Percentiles rank a stretch among this genome's conserved stretches.
These are phyloP conservation scores for Hysterium pulicare DNA, from an alignment of 2,329 filamentous ascomycete species.

Conservation along the genomic window DNA sequence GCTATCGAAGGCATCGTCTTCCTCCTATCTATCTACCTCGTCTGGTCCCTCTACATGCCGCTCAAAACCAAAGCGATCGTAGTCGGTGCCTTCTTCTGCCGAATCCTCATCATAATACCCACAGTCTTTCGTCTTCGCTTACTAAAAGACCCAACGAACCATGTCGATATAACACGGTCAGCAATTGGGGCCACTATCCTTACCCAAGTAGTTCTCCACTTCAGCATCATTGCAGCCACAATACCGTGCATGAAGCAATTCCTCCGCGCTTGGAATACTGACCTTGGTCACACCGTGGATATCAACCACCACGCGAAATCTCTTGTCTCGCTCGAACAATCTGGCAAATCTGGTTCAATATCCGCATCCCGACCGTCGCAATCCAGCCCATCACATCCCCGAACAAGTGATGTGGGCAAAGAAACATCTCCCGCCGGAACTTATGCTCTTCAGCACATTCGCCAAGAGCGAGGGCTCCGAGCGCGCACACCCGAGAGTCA, in stretches of 20 bases:
- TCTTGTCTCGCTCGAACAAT: background rate
- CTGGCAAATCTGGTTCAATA: background rate
- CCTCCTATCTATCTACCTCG: constrained; percentile 1
- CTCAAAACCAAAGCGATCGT: background rate
- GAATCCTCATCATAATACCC: background rate
- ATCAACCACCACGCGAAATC: constrained; percentile 1
- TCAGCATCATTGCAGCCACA: background rate
- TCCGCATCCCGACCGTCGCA: background rate
- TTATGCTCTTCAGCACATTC: background rate
- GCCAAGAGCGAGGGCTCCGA: background rate
- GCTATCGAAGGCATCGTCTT: constrained; percentile 1
- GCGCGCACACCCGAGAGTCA: background rate
- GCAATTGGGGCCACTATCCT: background rate
- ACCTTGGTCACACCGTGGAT: constrained; percentile 1
- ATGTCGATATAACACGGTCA: background rate
- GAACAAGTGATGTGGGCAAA: background rate
- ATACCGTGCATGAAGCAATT: constrained; percentile 3
- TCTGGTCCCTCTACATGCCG: constrained; percentile 2
- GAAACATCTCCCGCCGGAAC: background rate
- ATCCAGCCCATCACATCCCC: background rate
- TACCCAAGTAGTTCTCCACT: constrained; percentile 3
- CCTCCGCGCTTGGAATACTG: constrained; percentile 1
- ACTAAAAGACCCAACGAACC: background rate
- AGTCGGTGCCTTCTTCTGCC: constrained; percentile 2
- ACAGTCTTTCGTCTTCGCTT: background rate